phyloP scores from a whole-genome alignment of 768 basidiomycete genomes.

The Cubamyces sp. region DNA sequence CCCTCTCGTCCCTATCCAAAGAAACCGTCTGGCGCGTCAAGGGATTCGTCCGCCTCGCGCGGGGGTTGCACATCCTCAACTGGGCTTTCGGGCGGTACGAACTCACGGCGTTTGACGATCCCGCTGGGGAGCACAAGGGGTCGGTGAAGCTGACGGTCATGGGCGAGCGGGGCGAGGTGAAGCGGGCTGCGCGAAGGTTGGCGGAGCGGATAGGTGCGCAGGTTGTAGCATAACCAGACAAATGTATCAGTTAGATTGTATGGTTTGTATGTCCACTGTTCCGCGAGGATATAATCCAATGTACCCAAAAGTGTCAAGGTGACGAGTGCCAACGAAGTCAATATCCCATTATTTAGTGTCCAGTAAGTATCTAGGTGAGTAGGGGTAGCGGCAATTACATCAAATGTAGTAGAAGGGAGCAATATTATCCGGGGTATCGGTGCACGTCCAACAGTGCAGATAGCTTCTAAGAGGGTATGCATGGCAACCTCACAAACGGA shows the following conservation, averaged over 20 bases:
- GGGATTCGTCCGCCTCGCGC: constrained; percentile 70
- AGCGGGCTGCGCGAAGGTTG: constrained; percentile 57
- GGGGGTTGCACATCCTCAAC: constrained; percentile 66
- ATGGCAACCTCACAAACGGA: constrained; percentile 9
- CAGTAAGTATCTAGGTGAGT: background rate
- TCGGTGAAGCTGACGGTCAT: constrained; percentile 79
- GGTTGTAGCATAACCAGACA: constrained; percentile 31
- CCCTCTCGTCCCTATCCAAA: constrained; percentile 59
- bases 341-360: no score
- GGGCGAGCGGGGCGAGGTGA: constrained; percentile 87
- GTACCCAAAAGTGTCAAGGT: no score
- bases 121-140: constrained; percentile 32
- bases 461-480: background rate
- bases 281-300: no score
- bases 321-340: no score
- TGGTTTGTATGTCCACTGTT: background rate
- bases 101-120: constrained; percentile 46
- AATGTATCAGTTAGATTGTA: background rate
- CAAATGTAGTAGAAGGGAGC: background rate
- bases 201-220: constrained; percentile 47
- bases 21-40: constrained; percentile 84
- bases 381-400: background rate
- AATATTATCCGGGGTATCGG: background rate
- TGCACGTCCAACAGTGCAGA: background rate
- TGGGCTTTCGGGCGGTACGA: constrained; percentile 95